Base-by-base conservation (phyloP, 805 yeast species). In the Candida vaughaniae region DNA sequence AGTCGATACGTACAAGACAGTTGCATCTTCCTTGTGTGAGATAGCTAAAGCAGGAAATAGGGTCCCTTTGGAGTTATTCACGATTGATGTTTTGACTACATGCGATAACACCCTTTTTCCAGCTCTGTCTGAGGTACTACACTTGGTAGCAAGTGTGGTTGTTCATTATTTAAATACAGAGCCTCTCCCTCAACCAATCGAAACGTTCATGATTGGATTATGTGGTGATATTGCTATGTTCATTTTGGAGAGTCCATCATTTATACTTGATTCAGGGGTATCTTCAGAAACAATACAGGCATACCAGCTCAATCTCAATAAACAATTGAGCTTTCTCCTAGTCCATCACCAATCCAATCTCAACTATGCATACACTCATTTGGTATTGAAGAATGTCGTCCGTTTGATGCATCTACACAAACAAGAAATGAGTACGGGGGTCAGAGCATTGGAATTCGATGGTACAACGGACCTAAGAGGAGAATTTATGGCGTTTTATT, bases 161-260 rank as follows among this genome's bases (percentile, higher is more conserved):
- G n/a, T 16, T 7, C 23, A 22, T 16, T 35, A 19, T 27, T 3
- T 22, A 9, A 22, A 18, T 14, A 12, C 17, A 5, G 35, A 30
- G 3, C 6, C 17, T 5, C 12, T 22, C 5, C 25, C 34, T 15
- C 34, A 25, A 22, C 35, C 36, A 8, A 22, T 29, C 4, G 46
- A 36, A 15, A 35, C 38, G 9, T 31, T 36, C 4, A 12, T 39
- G n/a, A 22, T 42, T 19, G 33, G 34, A 1, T 19, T 38, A 6
- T 35, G 41, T 33, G 41, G 43, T 3, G 26, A 33, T n/a, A 19
- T 42, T 2, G 33, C 27, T 28, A 23, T 16, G 10, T 29, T 23
- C 6, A 19, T 39, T 18, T 22, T 17, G 14, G 25, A 31, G 9
- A 22, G 15, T 22, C 14, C 34, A 15, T n/a, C 18, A 6, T 15